A percentile compares a stretch with the other conserved stretches of the same genome.
phyloP scores from a whole-genome alignment of 2,329 filamentous ascomycete genomes.

The Neonectria magnoliae region DNA sequence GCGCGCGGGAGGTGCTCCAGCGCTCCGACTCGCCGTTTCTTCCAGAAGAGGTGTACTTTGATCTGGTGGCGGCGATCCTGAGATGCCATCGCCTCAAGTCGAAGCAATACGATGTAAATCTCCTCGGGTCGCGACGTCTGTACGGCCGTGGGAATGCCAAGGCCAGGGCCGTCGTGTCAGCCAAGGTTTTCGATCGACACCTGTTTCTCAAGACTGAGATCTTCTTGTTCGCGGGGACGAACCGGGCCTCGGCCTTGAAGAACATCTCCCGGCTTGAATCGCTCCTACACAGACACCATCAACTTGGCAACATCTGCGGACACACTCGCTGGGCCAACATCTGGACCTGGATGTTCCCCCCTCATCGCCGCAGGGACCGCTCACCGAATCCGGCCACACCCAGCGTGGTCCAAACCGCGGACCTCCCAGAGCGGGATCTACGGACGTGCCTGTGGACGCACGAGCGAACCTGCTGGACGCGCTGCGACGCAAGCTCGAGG shows the following conservation, averaged over 20 bases:
- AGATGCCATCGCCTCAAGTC: not conserved
- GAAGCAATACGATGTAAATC: not conserved
- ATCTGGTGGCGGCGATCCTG: not conserved
- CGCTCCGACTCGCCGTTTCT: not conserved
- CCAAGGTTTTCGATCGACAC: not conserved
- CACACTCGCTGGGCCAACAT: not conserved
- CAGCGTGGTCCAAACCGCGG: too few relatives aligned
- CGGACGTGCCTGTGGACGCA: not conserved
- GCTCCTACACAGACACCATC: not conserved
- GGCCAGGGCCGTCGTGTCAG: not conserved
- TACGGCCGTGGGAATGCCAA: not conserved
- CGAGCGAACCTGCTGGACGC: not conserved
- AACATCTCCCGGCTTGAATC: not conserved
- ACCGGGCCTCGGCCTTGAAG: not conserved
- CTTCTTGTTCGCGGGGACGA: not conserved
- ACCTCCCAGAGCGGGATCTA: not conserved
- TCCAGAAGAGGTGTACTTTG: not conserved
- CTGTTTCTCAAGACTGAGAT: not conserved
- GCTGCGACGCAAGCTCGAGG: not conserved
- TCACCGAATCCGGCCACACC: too few relatives aligned
- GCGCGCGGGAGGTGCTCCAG: not conserved
- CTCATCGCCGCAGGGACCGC: not conserved
- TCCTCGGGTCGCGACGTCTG: not conserved
- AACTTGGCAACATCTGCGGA: not conserved
- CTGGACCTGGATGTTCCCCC: not conserved